Evolutionary conservation across 2,329 filamentous ascomycete species (phyloP), one percentile per base, ranked within the genome.

Genomic region (Paraphoma sp.): DNA sequence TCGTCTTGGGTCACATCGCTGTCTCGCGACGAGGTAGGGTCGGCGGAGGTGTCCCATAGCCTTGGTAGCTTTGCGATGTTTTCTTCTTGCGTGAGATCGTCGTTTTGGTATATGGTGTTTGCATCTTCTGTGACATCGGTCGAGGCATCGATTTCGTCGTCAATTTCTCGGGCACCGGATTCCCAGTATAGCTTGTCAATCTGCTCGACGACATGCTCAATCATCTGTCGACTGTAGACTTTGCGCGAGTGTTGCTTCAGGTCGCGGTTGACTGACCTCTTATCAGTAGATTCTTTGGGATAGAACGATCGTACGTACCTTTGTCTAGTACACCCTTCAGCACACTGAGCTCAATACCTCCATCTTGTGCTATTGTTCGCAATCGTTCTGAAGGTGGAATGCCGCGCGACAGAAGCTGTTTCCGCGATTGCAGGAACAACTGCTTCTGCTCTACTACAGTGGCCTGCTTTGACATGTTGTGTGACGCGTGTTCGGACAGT

Each of bases 171-270:
- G 12, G 72, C 79, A 6, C 78, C 82, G 1, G 78, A 77, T 42
- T 79, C 77, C 73, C 83, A 83, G 72, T 91, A 92, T 44, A 90
- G 77, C 46, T 77, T 76, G 74, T 90, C 87, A 42, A 92, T 86
- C 77, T 92, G 89, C 78, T 91, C 88, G 1, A 89, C 88, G 16
- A 92, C 84, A 66, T 90, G 87, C 36, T 89, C 84, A 49, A 84
- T 86, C n/a, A 89, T 87, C 64, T 89, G 87, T 0, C 87, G 84
- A 14, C 87, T 83, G 71, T 91, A 91, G 5, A 87, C 86, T 53
- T 87, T 83, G 36, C 84, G 85, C 30, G 83, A 83, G 71, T 92
- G 89, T 63, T 89, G 86, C 62, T 84, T 83, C 12, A 91, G 76
- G 14, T 82, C 77, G 57, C 87, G 83, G 69, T 90, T 90, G 11